Evolutionary conservation across 2,329 filamentous ascomycete genomes (phyloP).

Genomic region (Pseudocercospora macadamiae): DNA sequence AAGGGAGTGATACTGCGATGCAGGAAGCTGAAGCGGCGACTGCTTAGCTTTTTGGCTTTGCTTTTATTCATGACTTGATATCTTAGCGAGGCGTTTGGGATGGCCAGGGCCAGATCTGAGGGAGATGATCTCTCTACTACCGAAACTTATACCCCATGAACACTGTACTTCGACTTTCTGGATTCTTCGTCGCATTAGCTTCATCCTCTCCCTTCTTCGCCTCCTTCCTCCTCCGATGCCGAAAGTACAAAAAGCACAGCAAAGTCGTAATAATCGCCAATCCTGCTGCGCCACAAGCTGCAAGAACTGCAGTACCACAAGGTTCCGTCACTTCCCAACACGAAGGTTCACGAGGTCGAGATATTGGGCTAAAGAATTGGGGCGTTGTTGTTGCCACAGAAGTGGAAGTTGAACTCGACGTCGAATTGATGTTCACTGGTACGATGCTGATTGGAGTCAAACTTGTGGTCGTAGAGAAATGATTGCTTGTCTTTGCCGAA

Average conservation of each 20-base stretch:
- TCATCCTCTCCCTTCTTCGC: background rate
- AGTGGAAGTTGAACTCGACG: background rate
- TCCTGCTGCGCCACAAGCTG: background rate
- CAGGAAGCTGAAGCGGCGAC: background rate
- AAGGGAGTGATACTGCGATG: background rate
- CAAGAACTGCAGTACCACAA: constrained; percentile 1
- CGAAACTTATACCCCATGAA: constrained; percentile 5
- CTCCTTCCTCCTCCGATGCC: background rate
- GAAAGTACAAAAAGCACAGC: background rate
- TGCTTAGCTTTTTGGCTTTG: background rate
- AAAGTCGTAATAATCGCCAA: background rate
- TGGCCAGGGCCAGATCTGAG: too few relatives aligned
- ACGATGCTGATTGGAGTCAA: background rate
- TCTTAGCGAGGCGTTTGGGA: constrained; percentile 6
- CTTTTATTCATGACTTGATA: background rate
- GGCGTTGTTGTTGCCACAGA: background rate
- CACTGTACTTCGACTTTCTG: background rate
- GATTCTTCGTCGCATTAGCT: background rate
- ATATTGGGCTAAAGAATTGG: background rate
- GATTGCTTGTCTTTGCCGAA: background rate
- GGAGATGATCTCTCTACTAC: background rate
- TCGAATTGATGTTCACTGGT: background rate
- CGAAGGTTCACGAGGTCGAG: background rate
- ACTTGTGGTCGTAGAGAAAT: background rate
- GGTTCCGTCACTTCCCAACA: constrained; percentile 2